Evolutionary conservation across 306 rosid species (phyloP), one percentile per base, ranked within the genome.

Genomic region (Mimosa pudica): DNA sequence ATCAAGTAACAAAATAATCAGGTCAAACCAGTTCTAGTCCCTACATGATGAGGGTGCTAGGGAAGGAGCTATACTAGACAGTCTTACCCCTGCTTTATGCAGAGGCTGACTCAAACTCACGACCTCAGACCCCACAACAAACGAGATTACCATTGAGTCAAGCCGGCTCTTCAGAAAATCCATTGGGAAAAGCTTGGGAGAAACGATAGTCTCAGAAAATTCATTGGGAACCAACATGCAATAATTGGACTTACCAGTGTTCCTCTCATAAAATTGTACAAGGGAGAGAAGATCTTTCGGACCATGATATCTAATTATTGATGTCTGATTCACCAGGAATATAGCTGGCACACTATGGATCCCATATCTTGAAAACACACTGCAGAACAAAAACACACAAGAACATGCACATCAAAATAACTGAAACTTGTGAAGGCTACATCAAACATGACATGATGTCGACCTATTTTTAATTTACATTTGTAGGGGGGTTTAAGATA

Each of bases 321-420:
- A 84, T 4, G 92, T 90, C 84, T 85, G 86, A 70, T 93, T 93
- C 79, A 91, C 87, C 68, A 93, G 70, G 78, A 93, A 63, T 70
- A 91, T 74, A 4, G 97, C 89, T 2, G 98, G 98, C 78, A 91
- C 65, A 85, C 98, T 85, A 76, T 83, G 89, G 78, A 93, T 87
- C 68, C 95, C 92, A 82, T 90, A 85, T 85, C 78, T 91, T 58
- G 98, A 91, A 81, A 83, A 89, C 36, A 88, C 81, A 45, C 98
- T 93, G 85, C 84, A 86, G 51, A 35, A 70, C 24, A 78, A 35
- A 66, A 66, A 76, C 35, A 73, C 62, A 78, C 20, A 74, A 62
- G 61, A 73, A 11, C 51, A 71, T 6, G 70, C 41, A 62, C 42
- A 57, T 17, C 16, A 14, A 44, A 65, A 41, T 70, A 70, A 77